Conservation (phyloP, 495 filamentous ascomycete genomes). For the Hypoxylon rickii region DNA sequence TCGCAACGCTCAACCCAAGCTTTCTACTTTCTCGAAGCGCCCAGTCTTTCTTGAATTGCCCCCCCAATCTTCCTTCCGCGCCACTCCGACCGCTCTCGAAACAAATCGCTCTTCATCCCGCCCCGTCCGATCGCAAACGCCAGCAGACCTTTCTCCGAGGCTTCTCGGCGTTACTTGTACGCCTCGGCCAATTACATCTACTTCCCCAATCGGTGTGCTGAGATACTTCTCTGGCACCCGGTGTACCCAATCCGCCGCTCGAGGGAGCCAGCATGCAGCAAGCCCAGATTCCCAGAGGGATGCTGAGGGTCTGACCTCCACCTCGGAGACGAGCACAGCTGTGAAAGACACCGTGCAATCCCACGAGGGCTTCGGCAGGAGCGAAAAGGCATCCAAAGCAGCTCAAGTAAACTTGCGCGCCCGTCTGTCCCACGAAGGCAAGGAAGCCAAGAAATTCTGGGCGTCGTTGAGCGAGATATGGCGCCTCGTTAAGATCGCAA, state of each 20-base stretch:
- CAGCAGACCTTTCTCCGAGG: conserved; percentile 26
- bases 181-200: conserved; percentile 6
- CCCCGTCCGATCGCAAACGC: conserved; percentile 19
- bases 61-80: conserved; percentile 2
- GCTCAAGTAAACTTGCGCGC: conserved; percentile 88
- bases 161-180: conserved; percentile 31
- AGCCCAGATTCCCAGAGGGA: conserved; percentile 8
- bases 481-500: conserved; percentile 86
- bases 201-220: conserved; percentile 9
- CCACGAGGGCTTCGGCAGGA: conserved; percentile 27
- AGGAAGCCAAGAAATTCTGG: conserved; percentile 55
- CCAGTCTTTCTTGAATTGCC: conserved; percentile 5
- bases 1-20: conserved; percentile 10
- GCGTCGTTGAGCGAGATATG: conserved; percentile 77
- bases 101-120: conserved; percentile 9
- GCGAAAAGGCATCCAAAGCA: conserved; percentile 82
- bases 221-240: conserved; percentile 15
- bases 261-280: conserved; percentile 12
- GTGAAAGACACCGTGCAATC: conserved; percentile 12
- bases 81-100: conserved; percentile 1
- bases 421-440: conserved; percentile 79
- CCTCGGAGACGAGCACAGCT: conserved; percentile 6
- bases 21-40: conserved; percentile 7
- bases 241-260: background rate
- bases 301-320: background rate